Evolutionary conservation across 768 basidiomycete species (phyloP).

Genomic region (Phlebiopsis gigantea): DNA sequence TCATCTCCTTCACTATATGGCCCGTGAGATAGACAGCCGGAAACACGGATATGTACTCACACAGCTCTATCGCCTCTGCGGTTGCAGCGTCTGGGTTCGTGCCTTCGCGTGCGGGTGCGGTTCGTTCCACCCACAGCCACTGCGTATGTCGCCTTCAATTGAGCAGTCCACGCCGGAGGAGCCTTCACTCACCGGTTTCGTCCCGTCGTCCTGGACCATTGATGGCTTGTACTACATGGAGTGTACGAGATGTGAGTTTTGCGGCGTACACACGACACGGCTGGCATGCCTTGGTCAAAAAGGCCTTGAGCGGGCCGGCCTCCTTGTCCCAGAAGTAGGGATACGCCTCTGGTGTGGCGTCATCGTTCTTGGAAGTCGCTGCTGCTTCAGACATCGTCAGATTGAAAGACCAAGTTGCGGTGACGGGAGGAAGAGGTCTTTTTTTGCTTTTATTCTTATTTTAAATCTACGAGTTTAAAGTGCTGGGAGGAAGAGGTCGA

Average conservation of each 20-base stretch:
- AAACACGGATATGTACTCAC: constrained; percentile 28
- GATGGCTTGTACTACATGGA: constrained; percentile 61
- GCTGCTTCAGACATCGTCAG: not conserved
- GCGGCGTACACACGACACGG: not conserved
- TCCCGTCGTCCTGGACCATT: constrained; percentile 74
- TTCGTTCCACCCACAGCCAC: constrained; percentile 60
- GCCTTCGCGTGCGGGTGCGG: constrained; percentile 3
- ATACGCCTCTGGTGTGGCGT: constrained; percentile 1
- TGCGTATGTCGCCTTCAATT: constrained; percentile 21
- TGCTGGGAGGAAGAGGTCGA: not conserved
- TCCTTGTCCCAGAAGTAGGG: constrained; percentile 5
- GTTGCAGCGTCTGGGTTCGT: constrained; percentile 28
- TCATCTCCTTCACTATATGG: constrained; percentile 50
- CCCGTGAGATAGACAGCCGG: not conserved
- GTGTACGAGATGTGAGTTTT: constrained; percentile 2
- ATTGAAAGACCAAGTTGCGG: not conserved
- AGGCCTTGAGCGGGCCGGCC: not conserved
- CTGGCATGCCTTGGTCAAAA: constrained; percentile 42
- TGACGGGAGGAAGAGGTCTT: not conserved
- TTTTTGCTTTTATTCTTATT: no score
- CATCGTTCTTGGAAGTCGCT: not conserved
- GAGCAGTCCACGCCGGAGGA: not conserved
- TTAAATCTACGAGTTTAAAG: no score
- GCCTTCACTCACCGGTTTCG: constrained; percentile 51
- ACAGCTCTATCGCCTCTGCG: constrained; percentile 38